Conservation (phyloP, 306 rosid genomes). For the Sphenostylis stenocarpa region DNA sequence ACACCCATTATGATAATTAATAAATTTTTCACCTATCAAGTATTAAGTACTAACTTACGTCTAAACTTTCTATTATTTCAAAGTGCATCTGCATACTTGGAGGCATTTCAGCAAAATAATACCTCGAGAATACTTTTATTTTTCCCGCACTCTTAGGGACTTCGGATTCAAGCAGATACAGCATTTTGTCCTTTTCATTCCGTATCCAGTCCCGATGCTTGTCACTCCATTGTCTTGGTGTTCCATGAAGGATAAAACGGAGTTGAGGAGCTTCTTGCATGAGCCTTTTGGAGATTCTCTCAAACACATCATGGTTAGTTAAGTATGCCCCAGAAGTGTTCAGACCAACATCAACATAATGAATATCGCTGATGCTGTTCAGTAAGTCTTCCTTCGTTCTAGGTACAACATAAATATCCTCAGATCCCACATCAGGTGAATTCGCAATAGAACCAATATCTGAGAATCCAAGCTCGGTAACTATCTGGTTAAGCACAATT, state of each 20-base stretch:
- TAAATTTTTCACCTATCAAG: no score
- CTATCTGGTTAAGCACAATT: constrained; percentile 73
- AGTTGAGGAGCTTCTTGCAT: constrained; percentile 41
- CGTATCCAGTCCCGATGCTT: constrained; percentile 60
- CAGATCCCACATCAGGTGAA: constrained; percentile 25
- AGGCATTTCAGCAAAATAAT: constrained; percentile 59
- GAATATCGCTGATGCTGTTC: constrained; percentile 67
- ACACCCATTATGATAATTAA: no score
- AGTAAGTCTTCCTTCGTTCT: constrained; percentile 53
- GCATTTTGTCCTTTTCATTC: constrained; percentile 61
- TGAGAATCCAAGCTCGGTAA: constrained; percentile 67
- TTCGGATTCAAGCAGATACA: constrained; percentile 56
- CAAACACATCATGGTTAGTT: constrained; percentile 48
- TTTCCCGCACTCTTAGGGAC: constrained; percentile 50
- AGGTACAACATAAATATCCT: constrained; percentile 43
- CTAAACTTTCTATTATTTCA: constrained; percentile 71
- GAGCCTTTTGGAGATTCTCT: constrained; percentile 52
- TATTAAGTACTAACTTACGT: constrained; percentile 40
- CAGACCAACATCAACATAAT: constrained; percentile 87
- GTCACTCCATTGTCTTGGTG: constrained; percentile 90
- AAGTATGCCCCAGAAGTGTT: constrained; percentile 76
- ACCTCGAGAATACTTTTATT: constrained; percentile 49
- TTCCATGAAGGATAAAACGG: constrained; percentile 78
- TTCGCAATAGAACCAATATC: constrained; percentile 28
- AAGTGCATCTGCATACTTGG: constrained; percentile 85